Evolutionary conservation across 768 basidiomycete species (phyloP).

Genomic region (Tulasnella sp.): DNA sequence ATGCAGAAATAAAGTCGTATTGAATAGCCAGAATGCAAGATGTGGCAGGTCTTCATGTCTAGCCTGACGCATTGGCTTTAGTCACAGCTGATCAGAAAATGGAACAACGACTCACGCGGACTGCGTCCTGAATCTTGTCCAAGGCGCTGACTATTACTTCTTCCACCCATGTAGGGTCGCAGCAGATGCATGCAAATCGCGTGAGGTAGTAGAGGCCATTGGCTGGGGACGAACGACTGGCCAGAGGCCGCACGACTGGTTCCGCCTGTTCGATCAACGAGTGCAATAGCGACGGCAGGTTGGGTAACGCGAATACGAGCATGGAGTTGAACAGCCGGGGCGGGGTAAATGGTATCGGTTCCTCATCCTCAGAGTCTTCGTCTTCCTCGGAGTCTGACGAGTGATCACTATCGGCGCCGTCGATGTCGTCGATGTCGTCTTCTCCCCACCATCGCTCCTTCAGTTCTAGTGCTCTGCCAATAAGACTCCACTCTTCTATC

Average conservation of each 20-base stretch:
- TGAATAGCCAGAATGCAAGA: constrained; percentile 91
- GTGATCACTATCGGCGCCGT: constrained; percentile 11
- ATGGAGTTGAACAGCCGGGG: constrained; percentile 68
- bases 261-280: constrained; percentile 68
- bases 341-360: constrained; percentile 50
- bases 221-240: constrained; percentile 62
- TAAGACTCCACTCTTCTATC: constrained; percentile 36
- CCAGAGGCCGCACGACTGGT: constrained; percentile 45
- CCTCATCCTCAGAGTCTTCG: constrained; percentile 38
- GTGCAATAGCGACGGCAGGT: constrained; percentile 67
- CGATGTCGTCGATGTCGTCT: constrained; percentile 27
- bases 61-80: constrained; percentile 35
- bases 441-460: constrained; percentile 48
- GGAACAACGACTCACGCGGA: constrained; percentile 56
- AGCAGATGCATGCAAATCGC: constrained; percentile 85
- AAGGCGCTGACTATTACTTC: constrained; percentile 85
- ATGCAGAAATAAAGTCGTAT: constrained; percentile 81
- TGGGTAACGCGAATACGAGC: constrained; percentile 83
- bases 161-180: constrained; percentile 85
- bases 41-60: constrained; percentile 76
- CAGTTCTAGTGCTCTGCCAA: constrained; percentile 29
- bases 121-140: constrained; percentile 81
- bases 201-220: constrained; percentile 84
- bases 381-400: constrained; percentile 32
- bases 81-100: constrained; percentile 1